Conservation (phyloP, 176 grass and related monocot species). For the Ensete ventricosum region DNA sequence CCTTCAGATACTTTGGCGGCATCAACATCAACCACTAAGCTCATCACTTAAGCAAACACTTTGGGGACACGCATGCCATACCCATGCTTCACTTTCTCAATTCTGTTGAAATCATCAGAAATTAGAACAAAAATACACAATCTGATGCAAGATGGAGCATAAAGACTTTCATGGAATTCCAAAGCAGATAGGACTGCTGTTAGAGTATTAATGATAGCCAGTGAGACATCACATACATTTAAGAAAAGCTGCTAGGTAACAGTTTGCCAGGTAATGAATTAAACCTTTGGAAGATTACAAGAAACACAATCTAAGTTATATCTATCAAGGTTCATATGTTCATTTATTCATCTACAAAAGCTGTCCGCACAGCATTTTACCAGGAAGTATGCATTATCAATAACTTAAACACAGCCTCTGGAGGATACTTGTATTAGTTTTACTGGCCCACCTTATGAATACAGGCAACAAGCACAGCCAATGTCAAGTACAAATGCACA, state of each 20-base stretch:
- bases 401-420: too few relatives aligned
- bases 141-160: background rate
- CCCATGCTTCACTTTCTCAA: constrained; percentile 80
- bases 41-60: background rate
- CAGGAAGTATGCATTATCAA: too few relatives aligned
- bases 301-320: too few relatives aligned
- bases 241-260: background rate
- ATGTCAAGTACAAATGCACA: background rate
- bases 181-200: background rate
- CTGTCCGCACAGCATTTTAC: too few relatives aligned
- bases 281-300: background rate
- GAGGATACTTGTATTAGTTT: too few relatives aligned
- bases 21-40: too few relatives aligned
- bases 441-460: background rate
- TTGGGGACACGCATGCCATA: constrained; percentile 85
- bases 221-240: background rate
- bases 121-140: background rate
- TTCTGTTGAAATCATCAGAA: constrained; percentile 24
- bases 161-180: background rate
- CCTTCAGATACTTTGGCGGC: background rate
- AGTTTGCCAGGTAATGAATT: background rate
- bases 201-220: background rate
- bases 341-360: too few relatives aligned
- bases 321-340: too few relatives aligned
- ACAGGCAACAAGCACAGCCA: background rate